Evolutionary conservation across 441 rosid genomes (phyloP).

Genomic region (Corymbia citriodora): DNA sequence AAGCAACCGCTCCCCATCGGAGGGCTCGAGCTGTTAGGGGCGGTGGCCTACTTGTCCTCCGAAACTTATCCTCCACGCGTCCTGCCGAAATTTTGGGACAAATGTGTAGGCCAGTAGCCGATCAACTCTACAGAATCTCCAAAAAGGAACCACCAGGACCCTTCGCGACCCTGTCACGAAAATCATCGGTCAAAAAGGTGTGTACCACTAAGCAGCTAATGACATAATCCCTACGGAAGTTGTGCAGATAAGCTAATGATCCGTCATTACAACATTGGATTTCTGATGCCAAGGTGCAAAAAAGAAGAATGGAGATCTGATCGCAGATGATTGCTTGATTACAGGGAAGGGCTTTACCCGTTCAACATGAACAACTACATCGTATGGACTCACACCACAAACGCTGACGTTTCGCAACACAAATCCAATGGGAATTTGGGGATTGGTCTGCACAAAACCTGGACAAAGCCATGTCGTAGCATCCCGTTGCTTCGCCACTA

Average conservation of each 20-base stretch:
- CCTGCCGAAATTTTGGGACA: not conserved
- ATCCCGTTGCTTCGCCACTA: not conserved
- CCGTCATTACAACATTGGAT: not conserved
- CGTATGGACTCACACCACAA: not conserved
- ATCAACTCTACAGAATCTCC: not conserved
- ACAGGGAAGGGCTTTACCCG: not conserved
- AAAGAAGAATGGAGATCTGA: not conserved
- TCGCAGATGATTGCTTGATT: not conserved
- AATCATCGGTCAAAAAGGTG: not conserved
- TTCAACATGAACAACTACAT: not conserved
- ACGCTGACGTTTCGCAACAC: not conserved
- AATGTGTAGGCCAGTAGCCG: not conserved
- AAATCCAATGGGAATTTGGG: not conserved
- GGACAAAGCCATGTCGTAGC: not conserved
- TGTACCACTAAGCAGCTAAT: not conserved
- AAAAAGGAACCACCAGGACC: not conserved
- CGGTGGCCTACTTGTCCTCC: not conserved
- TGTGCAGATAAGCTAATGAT: not conserved
- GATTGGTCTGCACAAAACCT: not conserved
- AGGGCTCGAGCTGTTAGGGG: not conserved
- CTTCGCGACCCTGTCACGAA: too few relatives aligned
- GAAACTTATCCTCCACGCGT: not conserved
- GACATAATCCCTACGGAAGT: not conserved
- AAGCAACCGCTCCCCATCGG: not conserved
- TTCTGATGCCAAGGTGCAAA: not conserved